phyloP scores from a whole-genome alignment of 2,329 filamentous ascomycete genomes.

The Paraphoma sp. region DNA sequence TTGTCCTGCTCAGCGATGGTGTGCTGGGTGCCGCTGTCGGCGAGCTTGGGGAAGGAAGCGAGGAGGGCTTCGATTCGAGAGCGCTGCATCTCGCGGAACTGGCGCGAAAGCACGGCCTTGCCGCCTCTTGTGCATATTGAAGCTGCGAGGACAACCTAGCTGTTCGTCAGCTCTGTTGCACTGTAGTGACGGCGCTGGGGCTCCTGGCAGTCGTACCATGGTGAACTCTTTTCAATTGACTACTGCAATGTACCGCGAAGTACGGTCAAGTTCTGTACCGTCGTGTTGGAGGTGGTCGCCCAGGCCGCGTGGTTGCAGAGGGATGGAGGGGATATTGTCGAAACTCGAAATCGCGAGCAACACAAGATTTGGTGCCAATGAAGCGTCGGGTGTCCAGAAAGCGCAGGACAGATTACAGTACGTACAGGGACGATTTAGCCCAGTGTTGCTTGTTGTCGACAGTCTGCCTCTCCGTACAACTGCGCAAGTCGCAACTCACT shows the following conservation, averaged over 20 bases:
- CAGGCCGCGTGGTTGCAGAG: slow-evolving; percentile 8
- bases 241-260: not conserved
- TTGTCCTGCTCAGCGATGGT: slow-evolving; percentile 99
- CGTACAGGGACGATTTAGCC: not conserved
- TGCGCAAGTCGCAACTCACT: slow-evolving; percentile 24
- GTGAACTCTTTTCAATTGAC: slow-evolving; percentile 14
- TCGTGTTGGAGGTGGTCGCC: slow-evolving; percentile 1
- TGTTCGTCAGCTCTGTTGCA: slow-evolving; percentile 25
- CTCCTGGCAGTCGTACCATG: slow-evolving; percentile 35
- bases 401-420: not conserved
- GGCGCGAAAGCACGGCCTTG: slow-evolving; percentile 96
- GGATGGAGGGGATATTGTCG: slow-evolving; percentile 26
- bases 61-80: slow-evolving; percentile 96
- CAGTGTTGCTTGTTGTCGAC: not conserved
- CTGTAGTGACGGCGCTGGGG: not conserved
- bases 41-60: slow-evolving; percentile 96
- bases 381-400: too few species aligned
- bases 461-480: slow-evolving; percentile 11
- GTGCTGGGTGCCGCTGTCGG: slow-evolving; percentile 94
- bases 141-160: slow-evolving; percentile 93
- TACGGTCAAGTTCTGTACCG: not conserved
- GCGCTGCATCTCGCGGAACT: slow-evolving; percentile 97
- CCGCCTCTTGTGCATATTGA: slow-evolving; percentile 98
- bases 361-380: not conserved
- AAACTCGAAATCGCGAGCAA: slow-evolving; percentile 17